Evolutionary conservation across 208 protist genomes (phyloP).

Genomic region (Naegleria lovaniensis): DNA sequence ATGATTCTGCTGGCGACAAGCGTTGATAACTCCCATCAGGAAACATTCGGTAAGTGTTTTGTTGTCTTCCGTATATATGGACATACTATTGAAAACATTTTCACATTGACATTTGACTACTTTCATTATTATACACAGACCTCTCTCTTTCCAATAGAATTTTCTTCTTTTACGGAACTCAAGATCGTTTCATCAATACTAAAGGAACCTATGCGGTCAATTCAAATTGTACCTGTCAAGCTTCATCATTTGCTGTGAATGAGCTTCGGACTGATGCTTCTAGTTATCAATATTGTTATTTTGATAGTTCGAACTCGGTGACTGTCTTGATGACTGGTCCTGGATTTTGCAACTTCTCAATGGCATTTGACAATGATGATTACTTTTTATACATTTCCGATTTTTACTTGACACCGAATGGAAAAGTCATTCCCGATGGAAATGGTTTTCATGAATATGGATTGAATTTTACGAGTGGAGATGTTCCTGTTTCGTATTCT

Average conservation of each 20-base stretch:
- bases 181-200: not conserved
- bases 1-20: too few species aligned
- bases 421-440: not conserved
- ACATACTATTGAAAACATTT: too few species aligned
- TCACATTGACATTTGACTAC: too few species aligned
- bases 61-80: too few species aligned
- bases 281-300: not conserved
- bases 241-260: too few species aligned
- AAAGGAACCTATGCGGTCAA: not conserved
- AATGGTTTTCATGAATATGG: not conserved
- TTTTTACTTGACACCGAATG: not conserved
- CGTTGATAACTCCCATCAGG: too few species aligned
- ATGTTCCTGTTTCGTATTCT: not conserved
- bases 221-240: not conserved
- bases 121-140: not conserved
- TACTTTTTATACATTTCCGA: not conserved
- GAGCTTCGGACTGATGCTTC: not conserved
- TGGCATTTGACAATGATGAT: not conserved
- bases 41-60: too few species aligned
- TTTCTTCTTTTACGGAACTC: not conserved
- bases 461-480: not conserved
- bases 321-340: not conserved
- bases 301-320: not conserved
- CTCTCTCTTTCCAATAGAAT: not conserved
- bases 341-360: not conserved